Evolutionary conservation across 495 filamentous ascomycete genomes (phyloP), one percentile per base, ranked within the genome.

Genomic region (Alectoria sarmentosa): DNA sequence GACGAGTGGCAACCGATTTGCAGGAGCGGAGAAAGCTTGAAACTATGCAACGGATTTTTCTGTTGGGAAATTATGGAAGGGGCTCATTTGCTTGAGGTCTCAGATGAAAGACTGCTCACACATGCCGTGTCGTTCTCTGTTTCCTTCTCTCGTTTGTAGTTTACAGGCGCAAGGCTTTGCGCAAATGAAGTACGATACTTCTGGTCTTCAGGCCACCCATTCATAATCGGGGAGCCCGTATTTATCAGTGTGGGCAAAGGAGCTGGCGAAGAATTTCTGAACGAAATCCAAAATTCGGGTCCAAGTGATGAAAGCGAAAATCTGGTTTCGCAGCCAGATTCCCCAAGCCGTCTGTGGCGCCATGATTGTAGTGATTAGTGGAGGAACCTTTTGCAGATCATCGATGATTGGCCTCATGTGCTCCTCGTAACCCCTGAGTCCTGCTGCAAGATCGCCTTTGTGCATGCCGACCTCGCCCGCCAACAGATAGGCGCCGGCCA

Each of bases 401-500:
- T 73, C 49, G 42, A 81, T 73, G 55, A 79, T 67, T 8, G 78
- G 79, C 63, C 73, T 72, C 68, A 82, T 75, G 23, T 64, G 63
- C 61, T 76, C 63, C 64, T 80, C 76, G 69, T 82, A 81, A 5
- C 62, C 72, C 42, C 55, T 57, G 52, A 82, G 69, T 21, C 73
- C 80, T 6, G 71, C 71, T 6, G 65, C 65, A 28, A 77, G 56
- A 55, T 79, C 69, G 54, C 66, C 67, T 15, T 57, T 41, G 54
- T 74, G 60, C 57, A 64, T 71, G 4, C 60, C 42, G 28, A 82
- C 71, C 66, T 83, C 80, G 37, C 79, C 80, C 1, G 80, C 80
- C 2, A 83, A 70, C 6, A 80, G 58, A 63, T 82, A 83, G 2
- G 79, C 79, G 21, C 80, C 79, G 10, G 77, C 72, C 1, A 83